Base-by-base conservation (phyloP, 2,329 filamentous ascomycete genomes). In the Eutypa lata region DNA sequence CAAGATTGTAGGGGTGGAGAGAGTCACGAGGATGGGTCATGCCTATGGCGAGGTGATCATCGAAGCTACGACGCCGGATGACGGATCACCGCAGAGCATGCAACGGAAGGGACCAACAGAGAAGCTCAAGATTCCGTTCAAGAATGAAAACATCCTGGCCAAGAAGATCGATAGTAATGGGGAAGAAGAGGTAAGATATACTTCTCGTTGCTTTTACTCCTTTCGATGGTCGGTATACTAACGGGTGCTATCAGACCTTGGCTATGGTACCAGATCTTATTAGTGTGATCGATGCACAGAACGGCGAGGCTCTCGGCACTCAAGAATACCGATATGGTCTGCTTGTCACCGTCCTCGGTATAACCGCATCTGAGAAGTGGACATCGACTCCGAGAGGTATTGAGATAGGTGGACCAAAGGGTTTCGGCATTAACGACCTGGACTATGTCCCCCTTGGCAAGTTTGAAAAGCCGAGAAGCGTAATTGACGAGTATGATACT, bases 141-240 rank as follows among this genome's bases (percentile, higher is more conserved):
- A 87, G 70, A 88, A 88, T 65, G 84, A 89, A 61, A 88, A 88
- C 61, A 84, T 88, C 40, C 79, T 78, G 13, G 84, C 79, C 0
- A 64, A 74, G 35, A 66, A 59, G 40, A 57, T 72, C 0, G 55
- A 64, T 3, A 61, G 60, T 13, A 60, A 65, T 5, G 61, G 65
- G 2, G 64, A 69, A 18, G 74, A 75, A 51, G 61, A 57, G 53
- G 50, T 59, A 54, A 18, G 33, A 4, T 24, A 16, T 2, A 10
- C 18, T 16, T 40, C 35, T 24, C 10, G 18, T 28, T 13, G n/a
- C 16, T 8, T 31, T 37, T 47, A 45, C n/a, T 5, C 26, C 26
- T 16, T n/a, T n/a, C n/a, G n/a, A 16, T 38, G 35, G n/a, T 16
- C 6, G 7, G 6, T 38, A 38, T 18, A 18, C 35, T 38, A 38